phyloP scores from a whole-genome alignment of 106 monocot genomes.

The Platanthera guangdongensis region DNA sequence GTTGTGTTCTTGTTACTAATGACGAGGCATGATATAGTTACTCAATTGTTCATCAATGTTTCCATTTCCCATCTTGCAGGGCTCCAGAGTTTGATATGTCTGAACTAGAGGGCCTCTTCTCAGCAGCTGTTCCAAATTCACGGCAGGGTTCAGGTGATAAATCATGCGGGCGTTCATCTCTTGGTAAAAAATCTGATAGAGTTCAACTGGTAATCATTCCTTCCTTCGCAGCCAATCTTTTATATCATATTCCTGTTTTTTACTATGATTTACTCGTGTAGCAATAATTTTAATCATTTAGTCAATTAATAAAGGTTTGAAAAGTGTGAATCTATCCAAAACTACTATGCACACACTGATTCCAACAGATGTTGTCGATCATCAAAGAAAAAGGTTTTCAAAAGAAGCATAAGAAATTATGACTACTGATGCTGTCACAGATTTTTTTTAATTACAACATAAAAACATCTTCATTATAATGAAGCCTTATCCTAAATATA shows the following conservation, averaged over 20 bases:
- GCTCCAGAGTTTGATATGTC: constrained; percentile 94
- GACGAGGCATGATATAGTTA: constrained; percentile 1
- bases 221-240: background rate
- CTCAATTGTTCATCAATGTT: constrained; percentile 4
- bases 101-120: constrained; percentile 91
- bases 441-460: too few species aligned
- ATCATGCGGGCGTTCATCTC: constrained; percentile 33
- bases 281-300: background rate
- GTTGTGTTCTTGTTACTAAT: constrained; percentile 9
- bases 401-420: too few species aligned
- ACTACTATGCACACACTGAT: too few species aligned
- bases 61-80: constrained; percentile 31
- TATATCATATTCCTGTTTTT: background rate
- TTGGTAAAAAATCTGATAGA: constrained; percentile 61
- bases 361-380: too few species aligned
- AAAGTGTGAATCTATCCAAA: too few species aligned
- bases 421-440: too few species aligned
- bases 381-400: too few species aligned
- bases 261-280: background rate
- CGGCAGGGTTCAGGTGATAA: constrained; percentile 39
- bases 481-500: too few species aligned
- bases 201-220: constrained; percentile 59
- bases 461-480: too few species aligned
- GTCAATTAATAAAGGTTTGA: too few species aligned
- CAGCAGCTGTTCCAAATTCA: constrained; percentile 56